Base-by-base conservation (phyloP, 2,329 filamentous ascomycete species). In the Cercospora brassicicola region DNA sequence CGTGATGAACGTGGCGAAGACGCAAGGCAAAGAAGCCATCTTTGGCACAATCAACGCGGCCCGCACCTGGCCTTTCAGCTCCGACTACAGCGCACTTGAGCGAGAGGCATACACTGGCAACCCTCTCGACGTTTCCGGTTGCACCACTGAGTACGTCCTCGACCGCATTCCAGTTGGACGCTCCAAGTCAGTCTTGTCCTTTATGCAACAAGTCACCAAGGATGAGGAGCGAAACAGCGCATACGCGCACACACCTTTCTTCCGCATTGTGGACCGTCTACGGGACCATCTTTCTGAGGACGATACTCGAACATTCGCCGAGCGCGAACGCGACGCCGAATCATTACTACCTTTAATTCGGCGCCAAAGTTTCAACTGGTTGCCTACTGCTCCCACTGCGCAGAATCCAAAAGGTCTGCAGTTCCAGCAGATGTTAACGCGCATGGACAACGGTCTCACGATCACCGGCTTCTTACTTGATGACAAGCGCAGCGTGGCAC, bases 11-110 rank as follows among this genome's bases (percentile, higher is more conserved):
- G 67, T 76, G 33, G 51, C 67, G 55, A 67, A 74, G 55, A 78
- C 76, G 7, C 69, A 72, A 53, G 75, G 71, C 62, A 74, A 75
- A 51, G 73, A 78, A 59, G 76, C 76, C 23, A 71, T 78, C 65
- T 78, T 78, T 62, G 73, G 74, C 33, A 77, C 75, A 26, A 74
- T 76, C 65, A 76, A 78, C 59, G 76, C 76, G 18, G 76, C 76
- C 2, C 72, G 76, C 18, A 74, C 73, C 6, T 78, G 76, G 76
- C 76, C 76, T 9, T 78, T 78, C 67, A 67, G 66, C 57, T 73
- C 72, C 2, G 75, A 76, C 57, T 78, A 75, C 69, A 69, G 67
- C 39, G 69, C 71, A 4, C 66, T 72, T 9, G 75, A 78, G 45
- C 70, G 75, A 5, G 74, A 76, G 55, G 70, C 69, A 4, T 76